Conservation (phyloP, 306 rosid species). For the Sicyos baderoa region DNA sequence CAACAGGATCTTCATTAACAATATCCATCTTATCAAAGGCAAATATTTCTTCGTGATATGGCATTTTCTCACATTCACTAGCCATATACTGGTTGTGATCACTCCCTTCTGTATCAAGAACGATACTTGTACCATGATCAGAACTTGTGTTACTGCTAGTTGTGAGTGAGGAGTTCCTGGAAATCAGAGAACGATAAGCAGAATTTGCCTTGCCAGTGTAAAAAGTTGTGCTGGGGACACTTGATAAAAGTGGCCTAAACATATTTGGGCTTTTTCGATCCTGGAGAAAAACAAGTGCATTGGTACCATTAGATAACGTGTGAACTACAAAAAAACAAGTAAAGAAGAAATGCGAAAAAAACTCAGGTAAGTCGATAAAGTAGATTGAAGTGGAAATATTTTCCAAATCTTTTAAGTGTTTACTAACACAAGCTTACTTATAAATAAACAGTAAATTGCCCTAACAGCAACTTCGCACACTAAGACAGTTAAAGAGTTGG, state of each 20-base stretch:
- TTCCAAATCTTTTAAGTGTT: not conserved
- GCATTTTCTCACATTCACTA: slow-evolving; percentile 42
- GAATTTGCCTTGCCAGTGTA: slow-evolving; percentile 60
- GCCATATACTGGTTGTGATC: slow-evolving; percentile 53
- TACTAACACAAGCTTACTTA: not conserved
- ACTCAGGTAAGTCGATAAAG: not conserved
- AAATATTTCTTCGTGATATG: slow-evolving; percentile 57
- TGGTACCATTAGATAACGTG: slow-evolving; percentile 21
- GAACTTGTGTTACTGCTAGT: slow-evolving; percentile 72
- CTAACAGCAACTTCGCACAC: not conserved
- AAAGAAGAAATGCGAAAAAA: not conserved
- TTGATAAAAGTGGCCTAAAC: slow-evolving; percentile 86
- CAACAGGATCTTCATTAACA: slow-evolving; percentile 32
- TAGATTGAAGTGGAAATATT: not conserved
- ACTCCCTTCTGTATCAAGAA: slow-evolving; percentile 48
- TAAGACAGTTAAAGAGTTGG: not conserved
- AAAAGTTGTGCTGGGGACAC: slow-evolving; percentile 76
- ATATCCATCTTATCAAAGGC: slow-evolving; percentile 62
- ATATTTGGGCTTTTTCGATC: slow-evolving; percentile 72
- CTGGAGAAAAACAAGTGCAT: slow-evolving; percentile 34
- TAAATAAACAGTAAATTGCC: not conserved
- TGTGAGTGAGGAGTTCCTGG: slow-evolving; percentile 68
- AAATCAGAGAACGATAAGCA: slow-evolving; percentile 50
- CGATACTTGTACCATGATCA: slow-evolving; percentile 47
- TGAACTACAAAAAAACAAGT: not conserved